Base-by-base conservation (phyloP, 139 green algal species). In the Chlorella sp. region DNA sequence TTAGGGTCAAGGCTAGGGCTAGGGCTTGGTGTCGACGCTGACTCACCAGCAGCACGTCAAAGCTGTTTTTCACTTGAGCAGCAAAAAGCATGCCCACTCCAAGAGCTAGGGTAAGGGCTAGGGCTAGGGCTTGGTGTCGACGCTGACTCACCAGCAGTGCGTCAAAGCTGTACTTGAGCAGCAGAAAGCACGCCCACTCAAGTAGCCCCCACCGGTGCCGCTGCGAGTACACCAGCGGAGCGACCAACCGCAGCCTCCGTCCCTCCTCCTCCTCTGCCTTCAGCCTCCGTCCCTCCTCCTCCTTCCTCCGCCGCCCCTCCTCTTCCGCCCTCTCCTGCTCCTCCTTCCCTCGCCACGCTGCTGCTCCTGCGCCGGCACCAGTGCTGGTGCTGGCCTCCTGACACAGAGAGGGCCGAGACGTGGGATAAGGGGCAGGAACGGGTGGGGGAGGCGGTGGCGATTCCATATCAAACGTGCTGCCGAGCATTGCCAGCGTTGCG, bases 141-240 rank as follows among this genome's bases (percentile, higher is more conserved):
- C 49, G 20, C 49, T 59, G 14, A 62, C 75, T 70, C 55, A 80
- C 75, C 71, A 82, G 67, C 60, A 82, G 60, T 5, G 74, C 36
- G 50, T 83, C 77, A 70, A 83, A 30, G 49, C 62, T 70, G 34
- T 83, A 72, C 68, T 83, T 79, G 5, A 87, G 32, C 35, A 76
- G 2, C 35, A 70, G 50, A 60, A 67, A 82, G 1, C 76, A 67
- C 2, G 31, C 30, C 76, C 80, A 82, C 72, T 85, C 78, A 30
- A 79, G 50, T 1, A 63, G 5, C 2, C 62, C 62, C 72, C 72
- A 77, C 2, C 27, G 33, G 59, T 24, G 29, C 17, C 62, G 36
- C 36, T 36, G 23, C 26, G 30, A 30, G 4, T 20, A 6, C 10
- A 67, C 60, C 35, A 76, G 20, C 1, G 68, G 68, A 0, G 33